Evolutionary conservation across 306 rosid genomes (phyloP), one percentile per base, ranked within the genome.

Genomic region (Vigna angularis): DNA sequence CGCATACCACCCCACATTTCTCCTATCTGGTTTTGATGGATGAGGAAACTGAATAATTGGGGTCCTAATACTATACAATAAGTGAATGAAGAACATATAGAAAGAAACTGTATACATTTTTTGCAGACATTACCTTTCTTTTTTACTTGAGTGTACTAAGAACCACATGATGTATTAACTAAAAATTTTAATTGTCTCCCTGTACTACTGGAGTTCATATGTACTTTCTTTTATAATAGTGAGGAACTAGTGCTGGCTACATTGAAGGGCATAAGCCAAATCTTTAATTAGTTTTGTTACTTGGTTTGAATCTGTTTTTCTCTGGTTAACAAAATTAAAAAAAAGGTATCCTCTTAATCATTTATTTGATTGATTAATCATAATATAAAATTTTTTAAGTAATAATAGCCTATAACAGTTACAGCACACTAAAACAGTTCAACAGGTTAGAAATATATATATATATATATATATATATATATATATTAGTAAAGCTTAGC

Each of bases 31-130:
- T 80, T 76, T 77, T 80, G 72, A 51, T 69, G 88, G 86, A 78
- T 56, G 73, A 77, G 77, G 69, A 76, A 71, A 50, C 59, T 64
- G 79, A 90, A 90, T 90, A 90, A 90, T 47, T 73, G 87, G 91
- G 89, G 90, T 81, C 91, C 67, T 74, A 68, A 77, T 81, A 76
- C 86, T 80, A 74, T 83, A 81, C 48, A 86, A 85, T 84, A 83
- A 85, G 62, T 38, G 80, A 82, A 85, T 83, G 87, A 82, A 84
- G 80, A 81, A 79, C 69, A 70, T 58, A 79, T 84, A 83, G 52
- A 82, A 59, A 74, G 56, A 62, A 72, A 80, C 53, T 72, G 79
- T 87, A 82, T 59, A 83, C 81, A 48, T 58, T 90, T 66, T 86
- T 86, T 86, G 90, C 87, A 86, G 86, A 86, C 44, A 73, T 66